Conservation (phyloP, 176 grass and related monocot genomes). For the Thinopyrum elongatum region DNA sequence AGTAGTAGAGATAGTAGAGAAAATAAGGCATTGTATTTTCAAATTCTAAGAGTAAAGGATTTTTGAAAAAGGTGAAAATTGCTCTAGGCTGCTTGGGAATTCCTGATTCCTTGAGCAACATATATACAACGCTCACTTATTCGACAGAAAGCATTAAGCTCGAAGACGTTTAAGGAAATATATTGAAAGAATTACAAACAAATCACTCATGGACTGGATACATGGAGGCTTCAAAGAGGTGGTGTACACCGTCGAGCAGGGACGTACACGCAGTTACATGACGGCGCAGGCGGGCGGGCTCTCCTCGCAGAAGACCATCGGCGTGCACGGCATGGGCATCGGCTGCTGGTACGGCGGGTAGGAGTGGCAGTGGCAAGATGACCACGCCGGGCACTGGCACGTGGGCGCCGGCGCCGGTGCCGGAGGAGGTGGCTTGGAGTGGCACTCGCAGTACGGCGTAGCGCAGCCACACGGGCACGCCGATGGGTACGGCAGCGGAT, state of each 20-base stretch:
- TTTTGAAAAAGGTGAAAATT: background rate
- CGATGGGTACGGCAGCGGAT: conserved; percentile 7
- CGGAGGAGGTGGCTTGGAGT: background rate
- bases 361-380: conserved; percentile 22
- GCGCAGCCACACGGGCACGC: background rate
- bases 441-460: background rate
- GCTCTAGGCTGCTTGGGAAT: background rate
- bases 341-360: conserved; percentile 8
- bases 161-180: background rate
- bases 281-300: conserved; percentile 20
- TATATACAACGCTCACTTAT: background rate
- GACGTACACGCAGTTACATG: conserved; percentile 5
- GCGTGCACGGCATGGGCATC: background rate
- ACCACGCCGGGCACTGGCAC: conserved; percentile 24
- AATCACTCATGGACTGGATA: background rate
- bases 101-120: background rate
- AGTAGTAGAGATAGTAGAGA: too few relatives aligned
- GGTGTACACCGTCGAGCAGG: background rate
- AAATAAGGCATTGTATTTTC: background rate
- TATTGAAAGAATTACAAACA: background rate
- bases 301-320: conserved; percentile 28
- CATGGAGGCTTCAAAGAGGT: background rate
- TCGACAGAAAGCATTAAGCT: background rate
- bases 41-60: background rate
- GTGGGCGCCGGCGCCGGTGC: background rate